Evolutionary conservation across 345 rosid genomes (phyloP).

Genomic region (Camelina laxa): DNA sequence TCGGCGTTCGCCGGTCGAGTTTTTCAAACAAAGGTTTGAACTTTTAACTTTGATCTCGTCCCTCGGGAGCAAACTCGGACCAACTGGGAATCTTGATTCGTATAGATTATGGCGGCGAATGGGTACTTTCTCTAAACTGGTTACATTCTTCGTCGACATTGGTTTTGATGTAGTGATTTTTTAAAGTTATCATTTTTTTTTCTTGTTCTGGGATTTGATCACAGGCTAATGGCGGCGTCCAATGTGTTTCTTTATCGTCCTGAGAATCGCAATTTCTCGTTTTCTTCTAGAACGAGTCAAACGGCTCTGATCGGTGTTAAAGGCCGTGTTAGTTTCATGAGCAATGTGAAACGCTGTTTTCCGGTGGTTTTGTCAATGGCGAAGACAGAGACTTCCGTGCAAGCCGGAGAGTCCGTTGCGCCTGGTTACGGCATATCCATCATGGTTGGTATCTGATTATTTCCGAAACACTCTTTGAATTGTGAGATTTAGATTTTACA

Average conservation of each 20-base stretch:
- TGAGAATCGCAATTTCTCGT: not conserved
- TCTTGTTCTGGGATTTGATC: slow-evolving; percentile 13
- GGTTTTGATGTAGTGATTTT: not conserved
- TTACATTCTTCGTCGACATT: not conserved
- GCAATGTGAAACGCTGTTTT: slow-evolving; percentile 13
- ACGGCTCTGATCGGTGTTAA: not conserved
- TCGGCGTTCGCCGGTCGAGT: slow-evolving; percentile 9
- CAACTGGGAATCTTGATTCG: slow-evolving; percentile 1
- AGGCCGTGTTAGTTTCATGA: slow-evolving; percentile 5
- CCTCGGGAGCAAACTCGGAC: not conserved
- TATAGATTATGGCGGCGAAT: slow-evolving; percentile 32
- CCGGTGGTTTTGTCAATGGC: slow-evolving; percentile 48
- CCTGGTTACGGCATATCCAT: slow-evolving; percentile 45
- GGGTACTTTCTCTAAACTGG: slow-evolving; percentile 14
- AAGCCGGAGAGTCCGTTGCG: slow-evolving; percentile 20
- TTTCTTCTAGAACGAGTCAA: slow-evolving; percentile 24
- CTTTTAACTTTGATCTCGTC: not conserved
- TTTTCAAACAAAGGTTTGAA: slow-evolving; percentile 19
- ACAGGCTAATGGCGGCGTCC: slow-evolving; percentile 41
- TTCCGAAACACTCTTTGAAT: not conserved
- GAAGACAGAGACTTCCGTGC: slow-evolving; percentile 22
- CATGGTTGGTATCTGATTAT: slow-evolving; percentile 55
- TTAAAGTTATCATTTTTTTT: not conserved
- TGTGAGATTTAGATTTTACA: not conserved
- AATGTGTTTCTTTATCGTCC: slow-evolving; percentile 28